Conservation (phyloP, 495 filamentous ascomycete species). For the Hypoxylon trugodes region DNA sequence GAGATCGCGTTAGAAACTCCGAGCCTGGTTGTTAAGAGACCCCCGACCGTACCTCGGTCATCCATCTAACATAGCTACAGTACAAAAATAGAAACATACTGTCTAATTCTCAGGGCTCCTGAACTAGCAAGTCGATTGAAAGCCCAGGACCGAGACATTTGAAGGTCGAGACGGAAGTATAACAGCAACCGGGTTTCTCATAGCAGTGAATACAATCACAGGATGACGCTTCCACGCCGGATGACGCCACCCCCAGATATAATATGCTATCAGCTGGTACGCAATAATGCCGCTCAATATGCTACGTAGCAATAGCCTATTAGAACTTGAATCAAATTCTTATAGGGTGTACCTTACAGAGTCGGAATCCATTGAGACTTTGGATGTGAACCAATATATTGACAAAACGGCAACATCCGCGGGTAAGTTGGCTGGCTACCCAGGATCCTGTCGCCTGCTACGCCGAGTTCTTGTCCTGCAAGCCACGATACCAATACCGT, state of each 20-base stretch:
- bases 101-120: not conserved
- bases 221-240: not conserved
- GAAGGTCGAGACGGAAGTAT: not conserved
- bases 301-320: not conserved
- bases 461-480: conserved; percentile 12
- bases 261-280: not conserved
- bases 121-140: conserved; percentile 11
- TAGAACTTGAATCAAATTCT: not conserved
- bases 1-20: too few relatives aligned
- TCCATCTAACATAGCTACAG: too few relatives aligned
- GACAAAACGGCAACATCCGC: not conserved
- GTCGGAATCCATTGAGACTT: conserved; percentile 1
- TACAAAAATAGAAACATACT: too few relatives aligned
- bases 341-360: conserved; percentile 1
- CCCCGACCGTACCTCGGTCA: too few relatives aligned
- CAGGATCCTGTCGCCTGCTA: not conserved
- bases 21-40: too few relatives aligned
- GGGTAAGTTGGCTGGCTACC: not conserved
- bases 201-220: not conserved
- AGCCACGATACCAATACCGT: conserved; percentile 3
- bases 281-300: not conserved
- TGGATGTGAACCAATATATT: not conserved
- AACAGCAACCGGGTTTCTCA: conserved; percentile 2
- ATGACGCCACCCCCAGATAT: not conserved
- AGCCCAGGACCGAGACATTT: not conserved